Conservation (phyloP, 1,139 yeast species). For the Ogataea hybrid region DNA sequence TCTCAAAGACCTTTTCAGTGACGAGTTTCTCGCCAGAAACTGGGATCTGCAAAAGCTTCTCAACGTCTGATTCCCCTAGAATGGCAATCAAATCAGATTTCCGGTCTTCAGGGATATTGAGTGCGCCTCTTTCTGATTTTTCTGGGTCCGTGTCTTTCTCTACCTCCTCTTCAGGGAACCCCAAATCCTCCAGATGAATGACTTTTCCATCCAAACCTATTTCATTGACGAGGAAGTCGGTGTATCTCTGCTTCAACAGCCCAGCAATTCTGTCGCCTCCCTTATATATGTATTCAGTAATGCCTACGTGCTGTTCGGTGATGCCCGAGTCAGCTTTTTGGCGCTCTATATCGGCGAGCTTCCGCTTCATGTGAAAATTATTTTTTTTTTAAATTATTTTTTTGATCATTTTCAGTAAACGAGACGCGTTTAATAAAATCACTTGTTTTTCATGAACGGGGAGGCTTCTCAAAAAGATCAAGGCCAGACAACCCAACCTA, state of each 20-base stretch:
- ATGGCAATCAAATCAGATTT: conserved; percentile 46
- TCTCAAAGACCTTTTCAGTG: conserved; percentile 56
- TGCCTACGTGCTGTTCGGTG: conserved; percentile 77
- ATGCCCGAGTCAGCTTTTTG: conserved; percentile 11
- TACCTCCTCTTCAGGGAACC: conserved; percentile 47
- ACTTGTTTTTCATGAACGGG: conserved; percentile 3
- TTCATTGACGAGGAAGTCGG: conserved; percentile 95
- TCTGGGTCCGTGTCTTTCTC: conserved; percentile 27
- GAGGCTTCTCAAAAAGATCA: conserved; percentile 7
- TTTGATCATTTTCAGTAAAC: background rate
- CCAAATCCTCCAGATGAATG: conserved; percentile 72
- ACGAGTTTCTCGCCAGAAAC: conserved; percentile 57
- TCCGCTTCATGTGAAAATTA: conserved; percentile 3
- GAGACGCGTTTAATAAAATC: conserved; percentile 9
- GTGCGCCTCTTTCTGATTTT: conserved; percentile 39
- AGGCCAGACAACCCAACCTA: conserved; percentile 48
- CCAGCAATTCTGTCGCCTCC: conserved; percentile 69
- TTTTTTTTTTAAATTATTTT: conserved; percentile 1
- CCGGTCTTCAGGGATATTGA: conserved; percentile 46
- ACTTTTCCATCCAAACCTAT: conserved; percentile 67
- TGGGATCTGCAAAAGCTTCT: conserved; percentile 53
- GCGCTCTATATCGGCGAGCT: conserved; percentile 5
- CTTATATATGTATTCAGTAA: conserved; percentile 62
- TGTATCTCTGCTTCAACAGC: conserved; percentile 78
- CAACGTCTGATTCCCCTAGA: conserved; percentile 60